Conservation (phyloP, 805 yeast genomes). For the Dipodascus geniculatus region DNA sequence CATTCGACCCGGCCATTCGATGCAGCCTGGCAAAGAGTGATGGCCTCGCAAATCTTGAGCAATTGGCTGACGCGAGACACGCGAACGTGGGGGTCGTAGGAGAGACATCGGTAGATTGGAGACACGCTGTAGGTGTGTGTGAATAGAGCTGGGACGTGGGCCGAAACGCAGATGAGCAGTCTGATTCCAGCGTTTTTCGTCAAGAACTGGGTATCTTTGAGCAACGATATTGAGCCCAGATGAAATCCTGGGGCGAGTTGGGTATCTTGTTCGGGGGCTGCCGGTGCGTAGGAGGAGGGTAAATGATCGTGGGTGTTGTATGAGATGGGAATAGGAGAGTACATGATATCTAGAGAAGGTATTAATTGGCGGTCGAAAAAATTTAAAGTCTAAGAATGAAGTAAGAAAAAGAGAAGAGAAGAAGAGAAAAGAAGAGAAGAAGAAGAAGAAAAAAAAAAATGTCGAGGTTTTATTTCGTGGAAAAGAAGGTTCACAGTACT, state of each 20-base stretch:
- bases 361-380: neutral
- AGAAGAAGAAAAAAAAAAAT: neutral
- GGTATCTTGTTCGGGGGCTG: neutral
- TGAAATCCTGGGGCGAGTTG: neutral
- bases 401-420: neutral
- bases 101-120: neutral
- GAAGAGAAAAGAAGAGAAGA: neutral
- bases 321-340: conserved; percentile 1
- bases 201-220: neutral
- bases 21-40: neutral
- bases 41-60: neutral
- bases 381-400: neutral
- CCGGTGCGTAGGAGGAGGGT: neutral
- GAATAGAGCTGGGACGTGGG: neutral
- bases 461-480: neutral
- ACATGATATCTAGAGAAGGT: neutral
- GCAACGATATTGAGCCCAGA: neutral
- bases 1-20: neutral
- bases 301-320: neutral
- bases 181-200: neutral
- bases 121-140: neutral
- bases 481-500: too few species aligned
- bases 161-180: neutral
- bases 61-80: neutral
- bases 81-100: neutral